A percentile compares a stretch with the other conserved stretches of the same genome.
These are phyloP conservation scores for Neohortaea acidophila DNA, from an alignment of 495 filamentous ascomycete species.

Conservation along the genomic window DNA sequence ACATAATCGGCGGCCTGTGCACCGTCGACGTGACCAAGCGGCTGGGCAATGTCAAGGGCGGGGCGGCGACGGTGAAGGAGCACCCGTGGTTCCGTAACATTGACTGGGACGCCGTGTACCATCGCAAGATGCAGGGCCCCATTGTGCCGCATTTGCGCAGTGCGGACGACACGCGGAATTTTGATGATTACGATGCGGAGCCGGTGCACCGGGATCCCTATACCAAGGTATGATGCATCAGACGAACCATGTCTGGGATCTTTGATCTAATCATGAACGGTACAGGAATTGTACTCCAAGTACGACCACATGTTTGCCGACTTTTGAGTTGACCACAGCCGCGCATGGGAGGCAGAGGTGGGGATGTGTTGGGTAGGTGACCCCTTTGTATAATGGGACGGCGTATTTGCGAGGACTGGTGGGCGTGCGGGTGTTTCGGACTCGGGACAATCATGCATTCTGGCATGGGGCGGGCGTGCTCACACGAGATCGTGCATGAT, in stretches of 20 bases:
- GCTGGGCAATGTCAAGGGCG: conserved; percentile 76
- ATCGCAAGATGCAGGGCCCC: conserved; percentile 51
- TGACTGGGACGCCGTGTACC: conserved; percentile 71
- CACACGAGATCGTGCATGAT: no score
- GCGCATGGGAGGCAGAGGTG: no score
- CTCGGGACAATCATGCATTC: no score
- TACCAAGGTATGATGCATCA: conserved; percentile 28
- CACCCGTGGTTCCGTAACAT: conserved; percentile 78
- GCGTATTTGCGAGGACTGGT: no score
- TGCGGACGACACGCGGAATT: conserved; percentile 75
- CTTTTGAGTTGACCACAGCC: conserved; percentile 41
- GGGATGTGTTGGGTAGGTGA: no score
- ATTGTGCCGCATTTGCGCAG: conserved; percentile 72
- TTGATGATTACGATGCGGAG: conserved; percentile 68
- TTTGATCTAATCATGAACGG: not conserved
- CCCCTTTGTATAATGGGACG: no score
- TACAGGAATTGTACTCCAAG: conserved; percentile 48
- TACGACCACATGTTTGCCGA: conserved; percentile 69
- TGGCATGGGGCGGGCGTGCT: no score
- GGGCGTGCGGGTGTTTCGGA: no score
- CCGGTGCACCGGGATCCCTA: conserved; percentile 43
- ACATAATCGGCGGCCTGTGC: conserved; percentile 74
- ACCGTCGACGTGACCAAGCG: conserved; percentile 77
- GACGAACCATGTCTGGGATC: not conserved
- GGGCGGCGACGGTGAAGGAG: conserved; percentile 62